Evolutionary conservation across 2,329 filamentous ascomycete species (phyloP), one percentile per base, ranked within the genome.

Genomic region (Aspergillus intermedius): DNA sequence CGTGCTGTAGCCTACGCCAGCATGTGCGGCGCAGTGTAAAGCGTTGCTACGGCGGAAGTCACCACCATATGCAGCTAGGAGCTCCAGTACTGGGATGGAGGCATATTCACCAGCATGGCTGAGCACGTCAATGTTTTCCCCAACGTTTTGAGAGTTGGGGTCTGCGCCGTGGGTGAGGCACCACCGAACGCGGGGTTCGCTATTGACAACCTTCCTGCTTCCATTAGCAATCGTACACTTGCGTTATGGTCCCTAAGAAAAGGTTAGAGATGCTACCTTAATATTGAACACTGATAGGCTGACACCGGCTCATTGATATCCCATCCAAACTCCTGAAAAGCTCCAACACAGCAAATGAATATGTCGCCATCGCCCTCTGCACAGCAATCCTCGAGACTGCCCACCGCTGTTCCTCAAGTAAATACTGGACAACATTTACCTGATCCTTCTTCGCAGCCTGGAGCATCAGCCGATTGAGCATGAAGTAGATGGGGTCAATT

Each of bases 101-200:
- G 44, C 30, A 25, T 30, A 15, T 17, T 21, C 30, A 17, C 30
- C 44, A 15, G 44, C 44, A 40, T 46, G 34, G 44, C 44, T 46
- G 17, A 39, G 34, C n/a, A 46, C 34, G 34, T 46, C 44, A 13
- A 46, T 19, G 17, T 19, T 46, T 22, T 46, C 39, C 4, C 12
- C 13, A 7, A 37, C 39, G 34, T 23, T 46, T 21, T 35, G 44
- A 3, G 44, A 12, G 23, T 46, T 46, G 9, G 44, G 44, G 13
- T 46, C 34, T 13, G 44, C 44, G 19, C 44, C 34, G 22, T 46
- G 44, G 7, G 21, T 35, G 17, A 46, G 44, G 25, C 44, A 46
- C 44, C 44, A 46, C 7, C 44, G 44, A 13, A 40, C 32, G 12
- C 34, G 30, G 10, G 35, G n/a, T 25, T 46, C 44, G 19, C 39